Base-by-base conservation (phyloP, 305 asterid genomes). In the Andrographis paniculata region DNA sequence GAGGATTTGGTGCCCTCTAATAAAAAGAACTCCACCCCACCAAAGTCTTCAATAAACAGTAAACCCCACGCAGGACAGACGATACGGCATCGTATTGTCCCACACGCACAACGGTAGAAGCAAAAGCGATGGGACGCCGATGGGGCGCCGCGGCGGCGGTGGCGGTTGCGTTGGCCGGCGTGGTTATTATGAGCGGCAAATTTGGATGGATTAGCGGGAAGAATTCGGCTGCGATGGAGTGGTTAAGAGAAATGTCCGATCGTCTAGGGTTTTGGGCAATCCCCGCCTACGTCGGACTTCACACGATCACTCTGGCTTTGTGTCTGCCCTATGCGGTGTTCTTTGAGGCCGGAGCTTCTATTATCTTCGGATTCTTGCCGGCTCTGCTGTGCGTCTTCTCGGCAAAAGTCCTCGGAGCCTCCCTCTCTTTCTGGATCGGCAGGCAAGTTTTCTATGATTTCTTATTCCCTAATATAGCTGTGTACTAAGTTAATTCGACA, bases 401-500 rank as follows among this genome's bases (percentile, higher is more conserved):
- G 17, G 97, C 95, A 12, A 88, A 88, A 78, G 50, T 88, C 49
- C 87, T 88, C 50, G 97, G 89, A 5, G 95, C 97, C 16, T 84
- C 97, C 1, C 83, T 84, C 59, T 88, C 97, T 61, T 84, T 88
- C 81, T 82, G 84, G 78, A 84, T 88, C 60, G 97, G 97, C 78
- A 78, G 96, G 93, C 49, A 61, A 14, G n/a, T 24, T 48, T 14
- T 36, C 45, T 46, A 20, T 27, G 9, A 4, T 28, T 33, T 9
- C 19, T 37, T 49, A 16, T 20, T 5, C 4, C 39, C 4, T 11
- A 33, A n/a, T 12, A 6, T 33, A 12, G 13, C 13, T 33, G 13
- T 33, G 9, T n/a, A n/a, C n/a, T n/a, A n/a, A n/a, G n/a, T n/a
- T n/a, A n/a, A n/a, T n/a, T n/a, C n/a, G n/a, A n/a, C n/a, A n/a